Conservation (phyloP, 2,329 filamentous ascomycete species). For the Dryadomyces quercus-mongolicae region DNA sequence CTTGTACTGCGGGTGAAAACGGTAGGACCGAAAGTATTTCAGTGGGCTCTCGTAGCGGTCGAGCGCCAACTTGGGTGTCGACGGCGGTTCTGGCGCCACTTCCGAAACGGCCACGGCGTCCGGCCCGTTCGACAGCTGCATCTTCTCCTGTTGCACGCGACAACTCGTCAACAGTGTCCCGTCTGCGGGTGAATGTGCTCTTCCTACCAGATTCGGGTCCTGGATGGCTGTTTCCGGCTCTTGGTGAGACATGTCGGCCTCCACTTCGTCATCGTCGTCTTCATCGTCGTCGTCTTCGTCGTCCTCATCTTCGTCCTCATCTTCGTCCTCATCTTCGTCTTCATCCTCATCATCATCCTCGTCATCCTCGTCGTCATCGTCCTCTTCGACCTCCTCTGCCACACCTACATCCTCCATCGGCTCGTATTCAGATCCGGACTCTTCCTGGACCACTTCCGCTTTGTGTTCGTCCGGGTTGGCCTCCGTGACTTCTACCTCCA, state of each 20-base stretch:
- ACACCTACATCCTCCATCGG: constrained; percentile 1
- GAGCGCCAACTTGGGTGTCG: background rate
- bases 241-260: background rate
- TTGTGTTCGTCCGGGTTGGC: background rate
- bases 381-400: background rate
- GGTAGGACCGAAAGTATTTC: constrained; percentile 72
- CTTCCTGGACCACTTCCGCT: background rate
- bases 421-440: background rate
- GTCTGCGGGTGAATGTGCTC: too few relatives aligned
- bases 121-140: background rate
- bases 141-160: background rate
- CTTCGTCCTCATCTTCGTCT: background rate
- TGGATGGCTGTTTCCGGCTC: background rate
- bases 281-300: background rate
- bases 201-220: background rate
- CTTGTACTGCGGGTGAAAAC: constrained; percentile 72
- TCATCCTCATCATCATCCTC: background rate
- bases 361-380: background rate
- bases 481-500: background rate
- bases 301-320: background rate
- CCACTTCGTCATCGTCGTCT: background rate
- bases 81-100: too few relatives aligned
- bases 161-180: background rate
- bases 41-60: constrained; percentile 72
- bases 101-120: too few relatives aligned